These are phyloP conservation scores for Kregervanrija fluxuum DNA, from an alignment of 805 yeast species.

Conservation along the genomic window DNA sequence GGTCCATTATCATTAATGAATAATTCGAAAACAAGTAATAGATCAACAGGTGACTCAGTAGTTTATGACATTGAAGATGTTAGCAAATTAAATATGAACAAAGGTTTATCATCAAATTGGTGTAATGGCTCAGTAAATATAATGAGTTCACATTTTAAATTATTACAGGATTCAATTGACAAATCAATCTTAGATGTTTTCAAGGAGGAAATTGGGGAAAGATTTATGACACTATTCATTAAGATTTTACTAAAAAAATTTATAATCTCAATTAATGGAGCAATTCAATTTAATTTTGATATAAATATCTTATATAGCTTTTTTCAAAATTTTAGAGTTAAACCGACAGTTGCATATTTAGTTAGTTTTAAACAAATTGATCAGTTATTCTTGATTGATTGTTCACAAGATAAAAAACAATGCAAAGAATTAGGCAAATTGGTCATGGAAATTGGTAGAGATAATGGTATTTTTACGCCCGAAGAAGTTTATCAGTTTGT, in stretches of 20 bases:
- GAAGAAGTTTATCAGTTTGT: slow-evolving; percentile 94
- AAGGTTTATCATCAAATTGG: slow-evolving; percentile 44
- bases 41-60: background rate
- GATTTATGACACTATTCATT: slow-evolving; percentile 70
- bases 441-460: slow-evolving; percentile 75
- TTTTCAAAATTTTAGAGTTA: slow-evolving; percentile 52
- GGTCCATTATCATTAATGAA: slow-evolving; percentile 9
- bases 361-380: slow-evolving; percentile 80
- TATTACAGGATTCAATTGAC: slow-evolving; percentile 78
- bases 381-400: slow-evolving; percentile 66
- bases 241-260: slow-evolving; percentile 65
- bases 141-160: slow-evolving; percentile 61
- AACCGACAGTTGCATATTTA: slow-evolving; percentile 67
- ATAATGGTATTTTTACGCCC: slow-evolving; percentile 82
- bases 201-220: slow-evolving; percentile 87
- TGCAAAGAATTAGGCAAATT: slow-evolving; percentile 80
- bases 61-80: slow-evolving; percentile 7
- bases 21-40: background rate
- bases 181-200: slow-evolving; percentile 84
- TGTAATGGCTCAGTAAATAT: slow-evolving; percentile 57
- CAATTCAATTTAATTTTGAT: slow-evolving; percentile 74
- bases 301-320: slow-evolving; percentile 73
- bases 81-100: slow-evolving; percentile 17
- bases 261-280: slow-evolving; percentile 73
- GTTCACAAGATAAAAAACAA: slow-evolving; percentile 45